These are phyloP conservation scores for Glycyrrhiza uralensis DNA, from an alignment of 306 rosid species.

Conservation along the genomic window DNA sequence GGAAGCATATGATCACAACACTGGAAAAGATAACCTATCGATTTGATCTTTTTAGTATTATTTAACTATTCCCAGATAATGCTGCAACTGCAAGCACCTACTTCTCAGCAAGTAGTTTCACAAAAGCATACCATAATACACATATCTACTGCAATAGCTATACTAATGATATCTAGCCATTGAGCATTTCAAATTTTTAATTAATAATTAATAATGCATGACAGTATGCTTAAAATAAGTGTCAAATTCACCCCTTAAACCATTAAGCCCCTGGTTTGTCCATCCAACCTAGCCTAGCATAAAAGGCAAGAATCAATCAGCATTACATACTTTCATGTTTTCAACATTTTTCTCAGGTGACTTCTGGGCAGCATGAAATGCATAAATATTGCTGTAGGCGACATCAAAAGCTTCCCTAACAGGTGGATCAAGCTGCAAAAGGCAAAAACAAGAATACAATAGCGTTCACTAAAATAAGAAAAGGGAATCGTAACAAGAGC, in stretches of 20 bases:
- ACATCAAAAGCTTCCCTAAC: slow-evolving; percentile 84
- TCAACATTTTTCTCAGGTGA: slow-evolving; percentile 68
- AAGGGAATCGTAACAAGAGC: background rate
- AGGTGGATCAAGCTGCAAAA: slow-evolving; percentile 69
- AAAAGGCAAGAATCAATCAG: slow-evolving; percentile 9
- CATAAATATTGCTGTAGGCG: slow-evolving; percentile 85
- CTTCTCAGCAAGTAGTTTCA: background rate
- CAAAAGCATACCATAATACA: background rate
- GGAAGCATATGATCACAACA: background rate
- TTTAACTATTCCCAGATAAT: slow-evolving; percentile 1
- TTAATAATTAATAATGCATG: background rate
- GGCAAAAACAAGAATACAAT: background rate
- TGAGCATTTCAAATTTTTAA: background rate
- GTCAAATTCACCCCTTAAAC: background rate
- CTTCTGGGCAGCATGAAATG: slow-evolving; percentile 91
- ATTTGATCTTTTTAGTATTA: slow-evolving; percentile 11
- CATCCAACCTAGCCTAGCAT: background rate
- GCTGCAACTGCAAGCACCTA: background rate
- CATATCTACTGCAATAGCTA: background rate
- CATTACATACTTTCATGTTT: slow-evolving; percentile 79
- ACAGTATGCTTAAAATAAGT: background rate
- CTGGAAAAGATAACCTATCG: background rate
- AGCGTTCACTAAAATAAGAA: background rate
- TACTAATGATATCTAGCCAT: background rate
- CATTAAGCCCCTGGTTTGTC: background rate